Percentiles rank a stretch among this genome's conserved stretches.
Conservation (phyloP, 805 yeast species). For the Millerago galiae region DNA sequence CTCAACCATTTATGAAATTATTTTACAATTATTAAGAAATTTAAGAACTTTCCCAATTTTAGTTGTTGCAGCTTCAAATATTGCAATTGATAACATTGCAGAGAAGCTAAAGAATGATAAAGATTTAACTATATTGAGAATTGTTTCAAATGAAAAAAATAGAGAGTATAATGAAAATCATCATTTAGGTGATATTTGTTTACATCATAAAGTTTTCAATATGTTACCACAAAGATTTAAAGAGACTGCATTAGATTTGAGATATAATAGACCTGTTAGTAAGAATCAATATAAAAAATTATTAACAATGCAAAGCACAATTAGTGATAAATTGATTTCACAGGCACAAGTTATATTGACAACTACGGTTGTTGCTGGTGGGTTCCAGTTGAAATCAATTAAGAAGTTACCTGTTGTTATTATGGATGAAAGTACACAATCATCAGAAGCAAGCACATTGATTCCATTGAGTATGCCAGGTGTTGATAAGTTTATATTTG, state of each 20-base stretch:
- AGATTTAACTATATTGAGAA: slow-evolving; percentile 44
- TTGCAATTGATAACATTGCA: slow-evolving; percentile 72
- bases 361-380: slow-evolving; percentile 69
- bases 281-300: slow-evolving; percentile 45
- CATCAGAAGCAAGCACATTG: slow-evolving; percentile 65
- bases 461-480: slow-evolving; percentile 68
- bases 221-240: slow-evolving; percentile 40
- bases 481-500: slow-evolving; percentile 60
- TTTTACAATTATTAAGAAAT: slow-evolving; percentile 48
- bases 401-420: slow-evolving; percentile 64
- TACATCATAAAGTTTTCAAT: slow-evolving; percentile 53
- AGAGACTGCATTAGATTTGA: slow-evolving; percentile 38
- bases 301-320: slow-evolving; percentile 36
- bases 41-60: slow-evolving; percentile 55
- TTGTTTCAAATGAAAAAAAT: slow-evolving; percentile 55
- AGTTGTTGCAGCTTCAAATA: slow-evolving; percentile 71
- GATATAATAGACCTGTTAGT: slow-evolving; percentile 37
- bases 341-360: slow-evolving; percentile 69
- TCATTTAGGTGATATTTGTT: slow-evolving; percentile 51
- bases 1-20: slow-evolving; percentile 58
- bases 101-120: slow-evolving; percentile 54
- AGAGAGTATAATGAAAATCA: slow-evolving; percentile 53
- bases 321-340: slow-evolving; percentile 44
- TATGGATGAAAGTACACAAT: slow-evolving; percentile 76
- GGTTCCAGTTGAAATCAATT: slow-evolving; percentile 51